Percentiles rank a stretch among this genome's conserved stretches.
Conservation (phyloP, 257 asterid species). For the Parsonsia alboflavescens region DNA sequence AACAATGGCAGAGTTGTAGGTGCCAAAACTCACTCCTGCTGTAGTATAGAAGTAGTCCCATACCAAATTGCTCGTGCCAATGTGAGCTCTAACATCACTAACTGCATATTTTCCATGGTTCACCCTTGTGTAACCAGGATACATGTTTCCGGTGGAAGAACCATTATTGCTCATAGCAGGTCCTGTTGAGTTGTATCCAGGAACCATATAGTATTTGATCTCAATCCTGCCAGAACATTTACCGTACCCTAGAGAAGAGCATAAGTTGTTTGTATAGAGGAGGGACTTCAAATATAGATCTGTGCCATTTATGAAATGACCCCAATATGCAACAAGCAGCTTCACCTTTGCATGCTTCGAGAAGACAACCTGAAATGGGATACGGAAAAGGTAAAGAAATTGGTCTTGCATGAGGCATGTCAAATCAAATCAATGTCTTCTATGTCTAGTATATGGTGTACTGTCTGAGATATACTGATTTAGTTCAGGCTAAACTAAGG, state of each 20-base stretch:
- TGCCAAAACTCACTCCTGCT: conserved; percentile 81
- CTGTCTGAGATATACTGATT: neutral
- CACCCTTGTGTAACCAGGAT: conserved; percentile 72
- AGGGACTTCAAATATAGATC: conserved; percentile 63
- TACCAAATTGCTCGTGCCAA: conserved; percentile 76
- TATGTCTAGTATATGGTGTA: neutral
- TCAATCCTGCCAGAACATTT: conserved; percentile 65
- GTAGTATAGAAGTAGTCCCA: conserved; percentile 83
- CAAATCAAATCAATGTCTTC: neutral
- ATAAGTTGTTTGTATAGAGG: conserved; percentile 60
- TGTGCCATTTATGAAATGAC: conserved; percentile 60
- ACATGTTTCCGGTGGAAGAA: conserved; percentile 44
- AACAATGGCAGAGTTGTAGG: conserved; percentile 55
- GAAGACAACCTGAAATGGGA: conserved; percentile 49
- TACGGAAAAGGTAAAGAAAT: too few relatives aligned
- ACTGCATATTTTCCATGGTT: conserved; percentile 87
- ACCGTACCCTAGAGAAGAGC: conserved; percentile 64
- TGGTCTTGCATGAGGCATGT: too few relatives aligned
- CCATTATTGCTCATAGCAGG: conserved; percentile 44
- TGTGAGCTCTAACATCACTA: conserved; percentile 67
- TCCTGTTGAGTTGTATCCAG: conserved; percentile 74
- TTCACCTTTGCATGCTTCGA: conserved; percentile 63
- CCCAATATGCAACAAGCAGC: conserved; percentile 72
- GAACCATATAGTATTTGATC: conserved; percentile 70
- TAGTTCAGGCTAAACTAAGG: neutral